Evolutionary conservation across 2,329 filamentous ascomycete species (phyloP), one percentile per base, ranked within the genome.

Genomic region (Macrophomina pseudophaseolina): DNA sequence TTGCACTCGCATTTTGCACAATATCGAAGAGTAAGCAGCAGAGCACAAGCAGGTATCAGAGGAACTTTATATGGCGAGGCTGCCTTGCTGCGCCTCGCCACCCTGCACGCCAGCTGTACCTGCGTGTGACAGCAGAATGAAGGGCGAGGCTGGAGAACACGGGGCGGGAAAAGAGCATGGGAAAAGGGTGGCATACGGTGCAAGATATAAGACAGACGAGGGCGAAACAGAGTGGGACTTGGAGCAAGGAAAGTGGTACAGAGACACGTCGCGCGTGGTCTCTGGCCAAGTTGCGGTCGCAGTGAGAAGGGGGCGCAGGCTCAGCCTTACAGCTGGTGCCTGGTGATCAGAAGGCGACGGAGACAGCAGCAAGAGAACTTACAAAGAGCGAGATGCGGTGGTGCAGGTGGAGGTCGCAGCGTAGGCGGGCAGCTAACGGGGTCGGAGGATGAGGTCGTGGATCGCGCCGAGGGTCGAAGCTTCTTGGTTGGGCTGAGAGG

Each of bases 61-160:
- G 28, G 32, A n/a, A 18, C 11, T 38, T 62, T 62, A 62, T 62
- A 62, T 49, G 58, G 58, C 58, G 33, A 52, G 60, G 48, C 60
- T 64, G 60, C 40, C 35, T 59, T 53, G 60, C 60, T 64, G 60
- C 60, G 60, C 60, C 60, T 28, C 60, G 16, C 53, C 60, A 40
- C 60, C 48, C 60, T 42, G 58, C 58, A 35, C 42, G 42, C 11
- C 54, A 54, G 52, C 32, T 54, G 52, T 54, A 40, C 52, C 52
- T 38, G 42, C 46, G 52, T 49, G 58, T 62, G 58, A 16, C 42
- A 62, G n/a, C 16, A 9, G 7, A 49, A 28, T 2, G 49, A 62
- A 28, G 7, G 38, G 32, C 58, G 32, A 49, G 58, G 58, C 44
- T 49, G 44, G 58, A 9, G n/a, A 5, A 35, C 30, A 62, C 11